Evolutionary conservation across 2,329 filamentous ascomycete genomes (phyloP), one percentile per base, ranked within the genome.

Genomic region (Chaetomiaceae sp.): DNA sequence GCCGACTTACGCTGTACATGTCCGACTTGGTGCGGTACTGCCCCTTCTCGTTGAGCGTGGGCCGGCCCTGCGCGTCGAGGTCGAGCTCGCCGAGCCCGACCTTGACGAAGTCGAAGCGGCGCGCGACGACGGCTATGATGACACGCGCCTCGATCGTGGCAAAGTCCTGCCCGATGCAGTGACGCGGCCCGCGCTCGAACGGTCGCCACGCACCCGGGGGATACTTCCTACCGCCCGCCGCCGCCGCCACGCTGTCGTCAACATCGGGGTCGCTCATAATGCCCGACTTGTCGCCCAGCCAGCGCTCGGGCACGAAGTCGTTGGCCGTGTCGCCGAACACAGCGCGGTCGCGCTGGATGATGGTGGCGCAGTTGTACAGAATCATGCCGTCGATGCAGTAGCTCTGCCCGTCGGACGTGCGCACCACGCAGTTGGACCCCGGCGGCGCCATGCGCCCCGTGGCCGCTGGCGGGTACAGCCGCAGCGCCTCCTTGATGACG

Each of bases 101-200:
- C 51, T 65, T 65, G 35, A 54, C 49, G 49, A 65, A 64, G 32
- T 64, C 59, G 40, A 59, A 65, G 7, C 50, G 52, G 27, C 61
- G 52, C 18, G 56, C 58, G 7, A 62, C 53, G 2, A 54, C 49
- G n/a, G 62, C 60, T 11, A 65, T 45, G 17, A 65, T 61, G 10
- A 64, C 56, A 1, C 60, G 52, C 1, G 58, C 54, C 45, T 65
- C 62, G 24, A 64, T 53, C 15, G 60, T 73, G 0, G 74, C 76
- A 27, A 81, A 61, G 48, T 75, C 72, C 56, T 76, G 71, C 1
- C 76, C 77, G 27, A 80, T 71, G 53, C 76, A 80, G 43, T 70
- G 74, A 5, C 76, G 56, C 7, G 69, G 69, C 0, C 75, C 76
- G 19, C 70, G 67, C 52, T 75, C 72, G 53, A 79, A 79, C 1